Base-by-base conservation (phyloP, 106 monocot genomes). In the Platanthera zijinensis region DNA sequence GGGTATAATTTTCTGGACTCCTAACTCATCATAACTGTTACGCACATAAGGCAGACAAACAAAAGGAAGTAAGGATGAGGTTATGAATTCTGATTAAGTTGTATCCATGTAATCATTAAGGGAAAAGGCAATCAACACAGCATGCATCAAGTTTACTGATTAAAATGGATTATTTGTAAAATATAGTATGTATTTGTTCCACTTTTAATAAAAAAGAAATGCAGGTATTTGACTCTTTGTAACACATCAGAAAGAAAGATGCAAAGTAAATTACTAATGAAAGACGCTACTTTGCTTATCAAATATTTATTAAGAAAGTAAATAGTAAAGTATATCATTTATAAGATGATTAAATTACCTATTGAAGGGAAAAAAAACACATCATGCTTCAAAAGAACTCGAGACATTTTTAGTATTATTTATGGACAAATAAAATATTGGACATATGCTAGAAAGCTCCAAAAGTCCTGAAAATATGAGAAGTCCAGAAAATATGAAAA, bases 1-100 rank as follows among this genome's bases (percentile, higher is more conserved):
- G 61, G 99, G 99, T 82, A 92, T 79, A 57, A 99, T 94, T 71
- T 94, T 99, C 84, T 99, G 99, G 78, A 92, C 87, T 6, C 99
- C 99, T 71, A 99, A 88, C 59, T 99, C 99, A 78, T 99, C 99
- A 81, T 88, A 90, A 69, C 99, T 99, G 77, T 61, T 21, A 82
- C 8, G 46, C 22, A 78, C 48, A 62, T 73, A 75, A 59, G 22
- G 77, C 4, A 77, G 48, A 1, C 18, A 76, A 80, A 73, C 64
- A 73, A 59, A 39, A 57, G 22, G 0, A 0, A 77, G 51, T 11
- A 51, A 49, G 51, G 0, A 8, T 72, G 3, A 63, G 54, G 28
- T n/a, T 11, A 48, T 14, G 14, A n/a, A 13, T 64, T 11, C 1
- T 3, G n/a, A 47, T 17, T 8, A 70, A 70, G 15, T 30, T 13